Conservation (phyloP, 768 basidiomycete species). For the Suillus occidentalis region DNA sequence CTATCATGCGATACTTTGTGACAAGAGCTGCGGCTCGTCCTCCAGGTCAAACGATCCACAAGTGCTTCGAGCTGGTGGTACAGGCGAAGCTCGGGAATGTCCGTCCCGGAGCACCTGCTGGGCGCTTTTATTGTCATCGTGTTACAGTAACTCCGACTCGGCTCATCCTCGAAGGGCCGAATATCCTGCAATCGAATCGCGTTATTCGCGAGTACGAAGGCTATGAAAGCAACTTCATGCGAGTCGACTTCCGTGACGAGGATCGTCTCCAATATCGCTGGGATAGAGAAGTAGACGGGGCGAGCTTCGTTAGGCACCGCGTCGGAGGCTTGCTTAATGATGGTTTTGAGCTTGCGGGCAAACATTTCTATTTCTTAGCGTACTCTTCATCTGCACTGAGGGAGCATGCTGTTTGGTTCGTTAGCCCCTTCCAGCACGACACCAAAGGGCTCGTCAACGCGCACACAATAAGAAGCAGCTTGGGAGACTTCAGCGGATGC, state of each 20-base stretch:
- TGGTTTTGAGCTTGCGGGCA: constrained; percentile 72
- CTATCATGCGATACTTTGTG: constrained; percentile 55
- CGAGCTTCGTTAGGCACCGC: constrained; percentile 52
- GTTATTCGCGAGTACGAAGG: constrained; percentile 68
- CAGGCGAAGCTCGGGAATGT: constrained; percentile 17
- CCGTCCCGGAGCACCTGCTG: constrained; percentile 27
- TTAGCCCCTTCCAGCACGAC: constrained; percentile 58
- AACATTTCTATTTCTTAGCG: constrained; percentile 75
- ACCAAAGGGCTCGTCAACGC: constrained; percentile 49
- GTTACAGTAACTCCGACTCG: constrained; percentile 78
- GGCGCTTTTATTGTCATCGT: constrained; percentile 67
- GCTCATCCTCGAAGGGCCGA: constrained; percentile 74
- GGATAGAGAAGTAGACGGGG: constrained; percentile 64
- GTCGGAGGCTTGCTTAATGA: constrained; percentile 58
- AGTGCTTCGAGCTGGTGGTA: constrained; percentile 46
- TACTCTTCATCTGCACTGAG: constrained; percentile 79
- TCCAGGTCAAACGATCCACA: constrained; percentile 39
- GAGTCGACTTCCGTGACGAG: constrained; percentile 86
- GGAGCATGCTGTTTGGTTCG: constrained; percentile 83
- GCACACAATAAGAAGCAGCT: constrained; percentile 53
- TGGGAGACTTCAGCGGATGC: constrained; percentile 70
- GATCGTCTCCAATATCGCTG: constrained; percentile 73
- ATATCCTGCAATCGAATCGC: constrained; percentile 73
- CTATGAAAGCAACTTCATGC: constrained; percentile 68
- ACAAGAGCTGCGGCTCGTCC: constrained; percentile 47